These are phyloP conservation scores for Cladosporium oxysporum DNA, from an alignment of 2,329 filamentous ascomycete genomes.

Conservation along the genomic window DNA sequence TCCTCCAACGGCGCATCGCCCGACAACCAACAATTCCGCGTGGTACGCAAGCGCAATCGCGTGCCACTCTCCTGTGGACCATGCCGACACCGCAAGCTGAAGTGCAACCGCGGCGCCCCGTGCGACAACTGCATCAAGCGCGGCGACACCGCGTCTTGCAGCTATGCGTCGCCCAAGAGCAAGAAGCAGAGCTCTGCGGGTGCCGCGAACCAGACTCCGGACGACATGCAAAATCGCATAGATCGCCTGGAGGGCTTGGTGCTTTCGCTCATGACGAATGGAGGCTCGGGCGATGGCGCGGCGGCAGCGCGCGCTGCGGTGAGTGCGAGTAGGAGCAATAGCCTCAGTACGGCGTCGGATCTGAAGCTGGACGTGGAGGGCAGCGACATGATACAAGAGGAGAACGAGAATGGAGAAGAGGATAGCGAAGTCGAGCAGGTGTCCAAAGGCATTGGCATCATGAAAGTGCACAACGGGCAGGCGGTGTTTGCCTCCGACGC, in stretches of 20 bases:
- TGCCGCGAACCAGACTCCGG: constrained; percentile 58
- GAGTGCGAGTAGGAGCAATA: constrained; percentile 43
- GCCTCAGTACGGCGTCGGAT: constrained; percentile 42
- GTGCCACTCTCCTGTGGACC: constrained; percentile 89
- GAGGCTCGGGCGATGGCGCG: constrained; percentile 60
- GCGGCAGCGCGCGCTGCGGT: constrained; percentile 61
- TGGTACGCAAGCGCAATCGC: constrained; percentile 88
- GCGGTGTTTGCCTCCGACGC: constrained; percentile 53
- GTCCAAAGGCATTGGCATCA: constrained; percentile 53
- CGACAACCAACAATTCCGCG: constrained; percentile 74
- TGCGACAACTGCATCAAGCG: constrained; percentile 95
- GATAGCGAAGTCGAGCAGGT: constrained; percentile 64
- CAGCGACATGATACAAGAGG: constrained; percentile 57
- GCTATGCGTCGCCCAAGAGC: constrained; percentile 69
- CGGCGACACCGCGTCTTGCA: constrained; percentile 76
- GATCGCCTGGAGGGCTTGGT: constrained; percentile 91
- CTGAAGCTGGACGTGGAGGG: constrained; percentile 55
- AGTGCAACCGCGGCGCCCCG: constrained; percentile 88
- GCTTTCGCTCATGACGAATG: constrained; percentile 89
- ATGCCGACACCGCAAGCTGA: constrained; percentile 91
- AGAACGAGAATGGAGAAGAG: constrained; percentile 51
- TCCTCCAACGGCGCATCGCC: constrained; percentile 79
- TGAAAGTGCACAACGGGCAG: constrained; percentile 54
- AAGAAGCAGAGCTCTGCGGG: constrained; percentile 56
- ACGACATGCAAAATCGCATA: constrained; percentile 99